Evolutionary conservation across 208 protist species (phyloP).

Genomic region (Endotrypanum monterogeii): DNA sequence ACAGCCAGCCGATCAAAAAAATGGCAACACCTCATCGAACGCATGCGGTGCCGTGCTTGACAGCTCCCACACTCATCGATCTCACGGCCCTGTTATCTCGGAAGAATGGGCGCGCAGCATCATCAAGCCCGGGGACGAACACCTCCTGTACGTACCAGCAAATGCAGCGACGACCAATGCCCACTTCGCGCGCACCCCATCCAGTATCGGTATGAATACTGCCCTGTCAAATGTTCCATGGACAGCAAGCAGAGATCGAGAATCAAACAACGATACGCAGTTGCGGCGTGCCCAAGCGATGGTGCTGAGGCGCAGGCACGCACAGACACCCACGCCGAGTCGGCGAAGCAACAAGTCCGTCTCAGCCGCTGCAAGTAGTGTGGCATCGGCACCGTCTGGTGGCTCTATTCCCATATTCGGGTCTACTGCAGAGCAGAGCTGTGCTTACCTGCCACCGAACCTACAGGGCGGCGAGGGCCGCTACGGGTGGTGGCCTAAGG

Average conservation of each 20-base stretch:
- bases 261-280: conserved; percentile 23
- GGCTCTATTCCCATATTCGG: conserved; percentile 14
- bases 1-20: background rate
- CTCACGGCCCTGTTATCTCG: conserved; percentile 56
- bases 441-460: conserved; percentile 14
- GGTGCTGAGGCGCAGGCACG: conserved; percentile 23
- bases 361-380: conserved; percentile 7
- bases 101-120: conserved; percentile 80
- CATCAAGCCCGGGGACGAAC: conserved; percentile 74
- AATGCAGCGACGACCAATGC: background rate
- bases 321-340: conserved; percentile 20
- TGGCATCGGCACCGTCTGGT: conserved; percentile 4
- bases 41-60: background rate
- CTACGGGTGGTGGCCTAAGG: conserved; percentile 15
- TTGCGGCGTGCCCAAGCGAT: conserved; percentile 26
- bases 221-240: conserved; percentile 2
- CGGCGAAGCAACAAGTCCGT: conserved; percentile 13
- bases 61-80: conserved; percentile 2
- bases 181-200: conserved; percentile 14
- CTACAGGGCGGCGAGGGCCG: conserved; percentile 16
- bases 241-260: conserved; percentile 7
- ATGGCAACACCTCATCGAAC: background rate
- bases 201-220: conserved; percentile 12
- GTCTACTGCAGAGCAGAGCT: conserved; percentile 28
- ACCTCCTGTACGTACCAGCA: conserved; percentile 53